These are phyloP conservation scores for Cylindrotheca fusiformis DNA, from an alignment of 108 stramenopile genomes.

Conservation along the genomic window DNA sequence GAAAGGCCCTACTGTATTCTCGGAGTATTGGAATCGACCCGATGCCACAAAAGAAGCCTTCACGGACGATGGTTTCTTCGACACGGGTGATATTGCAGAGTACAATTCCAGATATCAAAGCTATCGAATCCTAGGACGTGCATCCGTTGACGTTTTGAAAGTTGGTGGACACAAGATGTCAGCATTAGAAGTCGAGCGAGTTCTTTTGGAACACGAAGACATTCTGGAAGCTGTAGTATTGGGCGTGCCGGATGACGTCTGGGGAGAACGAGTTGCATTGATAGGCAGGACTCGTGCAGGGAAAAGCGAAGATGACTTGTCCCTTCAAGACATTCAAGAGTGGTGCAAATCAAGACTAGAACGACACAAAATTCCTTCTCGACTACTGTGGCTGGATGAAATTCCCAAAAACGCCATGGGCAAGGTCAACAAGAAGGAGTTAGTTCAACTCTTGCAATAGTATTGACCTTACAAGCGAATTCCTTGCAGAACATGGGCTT, in stretches of 20 bases:
- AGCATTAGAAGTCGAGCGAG: constrained; percentile 47
- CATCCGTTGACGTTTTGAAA: constrained; percentile 47
- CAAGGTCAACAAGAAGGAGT: constrained; percentile 68
- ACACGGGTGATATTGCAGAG: constrained; percentile 46
- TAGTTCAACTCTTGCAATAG: constrained; percentile 32
- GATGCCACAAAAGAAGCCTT: constrained; percentile 45
- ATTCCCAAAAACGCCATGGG: constrained; percentile 76
- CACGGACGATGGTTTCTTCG: constrained; percentile 37
- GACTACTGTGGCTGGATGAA: constrained; percentile 34
- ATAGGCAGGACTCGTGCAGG: constrained; percentile 12
- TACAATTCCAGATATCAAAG: constrained; percentile 29
- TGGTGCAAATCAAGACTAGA: constrained; percentile 37
- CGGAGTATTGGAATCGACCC: constrained; percentile 39
- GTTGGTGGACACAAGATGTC: constrained; percentile 48
- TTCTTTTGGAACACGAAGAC: constrained; percentile 37
- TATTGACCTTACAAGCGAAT: too few relatives aligned
- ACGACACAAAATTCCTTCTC: constrained; percentile 40
- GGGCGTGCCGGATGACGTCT: constrained; percentile 32
- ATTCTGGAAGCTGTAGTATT: constrained; percentile 33
- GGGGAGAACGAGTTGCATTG: constrained; percentile 32
- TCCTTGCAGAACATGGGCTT: too few relatives aligned
- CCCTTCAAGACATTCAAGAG: constrained; percentile 37
- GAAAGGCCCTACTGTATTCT: constrained; percentile 42
- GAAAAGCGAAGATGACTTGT: constrained; percentile 18
- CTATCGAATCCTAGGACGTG: constrained; percentile 47